Percentiles rank a stretch among this genome's conserved stretches.
These are phyloP conservation scores for Syzygium jambos DNA, from an alignment of 345 rosid species.

Conservation along the genomic window DNA sequence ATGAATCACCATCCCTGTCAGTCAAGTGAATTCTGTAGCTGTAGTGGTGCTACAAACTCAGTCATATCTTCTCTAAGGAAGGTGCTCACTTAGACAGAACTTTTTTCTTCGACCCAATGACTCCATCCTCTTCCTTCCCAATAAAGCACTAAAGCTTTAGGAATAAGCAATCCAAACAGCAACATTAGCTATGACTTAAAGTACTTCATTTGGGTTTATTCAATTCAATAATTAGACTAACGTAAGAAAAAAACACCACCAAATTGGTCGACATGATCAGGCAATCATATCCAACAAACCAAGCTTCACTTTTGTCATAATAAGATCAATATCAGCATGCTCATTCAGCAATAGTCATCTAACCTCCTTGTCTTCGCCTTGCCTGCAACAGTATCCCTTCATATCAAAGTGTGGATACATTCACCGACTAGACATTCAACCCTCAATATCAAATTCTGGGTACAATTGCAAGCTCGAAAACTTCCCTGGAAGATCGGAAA, in stretches of 20 bases:
- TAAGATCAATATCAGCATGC: background rate
- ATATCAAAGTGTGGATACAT: slow-evolving; percentile 80
- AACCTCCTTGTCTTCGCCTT: background rate
- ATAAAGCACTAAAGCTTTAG: background rate
- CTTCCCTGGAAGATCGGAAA: slow-evolving; percentile 74
- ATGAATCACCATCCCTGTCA: background rate
- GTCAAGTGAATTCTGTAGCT: background rate
- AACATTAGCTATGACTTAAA: background rate
- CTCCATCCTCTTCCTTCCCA: background rate
- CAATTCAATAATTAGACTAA: background rate
- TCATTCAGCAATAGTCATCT: background rate
- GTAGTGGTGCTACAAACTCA: background rate
- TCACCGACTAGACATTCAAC: slow-evolving; percentile 51
- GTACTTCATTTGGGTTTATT: background rate
- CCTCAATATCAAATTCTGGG: slow-evolving; percentile 39
- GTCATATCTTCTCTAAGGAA: background rate
- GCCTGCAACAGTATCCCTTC: slow-evolving; percentile 59
- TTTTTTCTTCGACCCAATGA: background rate
- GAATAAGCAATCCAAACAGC: background rate
- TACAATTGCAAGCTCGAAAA: slow-evolving; percentile 56
- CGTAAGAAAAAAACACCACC: background rate
- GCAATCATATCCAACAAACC: background rate
- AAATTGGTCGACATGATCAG: background rate
- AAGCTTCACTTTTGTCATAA: background rate
- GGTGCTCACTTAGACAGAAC: background rate